These are phyloP conservation scores for Ophiostoma ulmi DNA, from an alignment of 2,329 filamentous ascomycete species.

Conservation along the genomic window DNA sequence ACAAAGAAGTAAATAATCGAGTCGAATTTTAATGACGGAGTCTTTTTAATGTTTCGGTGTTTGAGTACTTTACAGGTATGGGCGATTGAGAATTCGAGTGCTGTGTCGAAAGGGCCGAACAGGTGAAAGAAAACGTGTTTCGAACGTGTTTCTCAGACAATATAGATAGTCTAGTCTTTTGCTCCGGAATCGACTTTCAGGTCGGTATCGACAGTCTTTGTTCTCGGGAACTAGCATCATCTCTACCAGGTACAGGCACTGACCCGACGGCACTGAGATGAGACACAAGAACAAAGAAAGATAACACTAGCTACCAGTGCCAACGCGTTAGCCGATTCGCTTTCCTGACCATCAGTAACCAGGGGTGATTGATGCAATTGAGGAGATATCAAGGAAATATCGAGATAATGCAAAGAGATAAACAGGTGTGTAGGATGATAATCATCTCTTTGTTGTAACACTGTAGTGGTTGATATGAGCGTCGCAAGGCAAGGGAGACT, in stretches of 20 bases:
- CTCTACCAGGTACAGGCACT: constrained; percentile 7
- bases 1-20: neutral
- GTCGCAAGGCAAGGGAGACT: neutral
- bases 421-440: neutral
- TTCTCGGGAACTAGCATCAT: constrained; percentile 7
- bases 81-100: neutral
- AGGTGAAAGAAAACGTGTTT: constrained; percentile 10
- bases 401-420: neutral
- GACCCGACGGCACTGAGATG: neutral
- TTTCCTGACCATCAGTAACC: neutral
- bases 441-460: neutral
- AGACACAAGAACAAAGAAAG: neutral
- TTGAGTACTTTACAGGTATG: no score
- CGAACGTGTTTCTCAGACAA: constrained; percentile 1
- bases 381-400: neutral
- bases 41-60: no score
- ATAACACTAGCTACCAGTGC: neutral
- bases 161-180: neutral
- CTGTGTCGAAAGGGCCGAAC: neutral
- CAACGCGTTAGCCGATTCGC: neutral
- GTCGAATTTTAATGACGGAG: no score
- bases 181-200: no score
- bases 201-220: neutral
- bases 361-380: neutral
- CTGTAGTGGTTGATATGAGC: neutral